Evolutionary conservation across 768 basidiomycete species (phyloP).

Genomic region (Peribolospora baueri): DNA sequence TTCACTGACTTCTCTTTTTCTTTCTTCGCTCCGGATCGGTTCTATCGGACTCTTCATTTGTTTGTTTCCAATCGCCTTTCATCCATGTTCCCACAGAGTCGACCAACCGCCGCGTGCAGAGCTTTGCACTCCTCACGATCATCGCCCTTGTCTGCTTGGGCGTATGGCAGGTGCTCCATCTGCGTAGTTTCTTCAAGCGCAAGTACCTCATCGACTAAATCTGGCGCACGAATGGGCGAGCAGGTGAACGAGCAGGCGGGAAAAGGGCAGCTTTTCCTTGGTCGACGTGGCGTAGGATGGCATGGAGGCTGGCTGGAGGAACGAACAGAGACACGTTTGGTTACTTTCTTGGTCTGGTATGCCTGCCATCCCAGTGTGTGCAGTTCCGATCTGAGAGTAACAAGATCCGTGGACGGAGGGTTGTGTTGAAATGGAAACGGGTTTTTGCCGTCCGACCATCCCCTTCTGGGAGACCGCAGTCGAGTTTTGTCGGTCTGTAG

Average conservation of each 20-base stretch:
- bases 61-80: not conserved
- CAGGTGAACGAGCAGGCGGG: not conserved
- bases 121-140: constrained; percentile 75
- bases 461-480: no score
- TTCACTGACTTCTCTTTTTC: not conserved
- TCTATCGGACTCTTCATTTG: not conserved
- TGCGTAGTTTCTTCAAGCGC: constrained; percentile 83
- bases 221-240: not conserved
- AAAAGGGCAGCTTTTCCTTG: no score
- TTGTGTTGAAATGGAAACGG: no score
- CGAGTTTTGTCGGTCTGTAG: no score
- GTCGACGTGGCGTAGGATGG: no score
- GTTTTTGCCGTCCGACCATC: no score
- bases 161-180: constrained; percentile 81
- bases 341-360: no score
- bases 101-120: constrained; percentile 72
- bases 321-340: no score
- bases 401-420: no score
- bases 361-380: no score
- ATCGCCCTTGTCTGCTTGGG: constrained; percentile 53
- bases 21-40: not conserved
- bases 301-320: no score
- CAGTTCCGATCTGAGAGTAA: no score
- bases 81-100: constrained; percentile 33
- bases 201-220: constrained; percentile 68